These are phyloP conservation scores for Cadophora malorum DNA, from an alignment of 2,329 filamentous ascomycete genomes.

Conservation along the genomic window DNA sequence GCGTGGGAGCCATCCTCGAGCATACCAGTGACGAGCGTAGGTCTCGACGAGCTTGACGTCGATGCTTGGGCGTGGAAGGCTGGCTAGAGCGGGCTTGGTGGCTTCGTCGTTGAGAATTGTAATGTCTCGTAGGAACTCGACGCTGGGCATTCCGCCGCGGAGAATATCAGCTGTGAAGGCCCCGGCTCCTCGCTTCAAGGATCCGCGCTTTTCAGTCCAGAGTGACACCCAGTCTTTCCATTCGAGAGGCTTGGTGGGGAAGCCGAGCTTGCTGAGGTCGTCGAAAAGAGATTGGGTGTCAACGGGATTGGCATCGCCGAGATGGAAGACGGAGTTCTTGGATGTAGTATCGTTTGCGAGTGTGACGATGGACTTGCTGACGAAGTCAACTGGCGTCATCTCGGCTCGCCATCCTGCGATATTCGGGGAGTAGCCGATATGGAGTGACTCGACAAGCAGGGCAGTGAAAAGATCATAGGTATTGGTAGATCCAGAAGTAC, in stretches of 20 bases:
- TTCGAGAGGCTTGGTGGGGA: slow-evolving; percentile 67
- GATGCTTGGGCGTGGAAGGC: slow-evolving; percentile 70
- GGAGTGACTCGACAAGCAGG: slow-evolving; percentile 77
- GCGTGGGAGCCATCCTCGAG: slow-evolving; percentile 74
- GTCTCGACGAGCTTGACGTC: slow-evolving; percentile 75
- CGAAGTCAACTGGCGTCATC: slow-evolving; percentile 86
- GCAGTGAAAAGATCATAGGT: slow-evolving; percentile 80
- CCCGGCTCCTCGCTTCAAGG: slow-evolving; percentile 68
- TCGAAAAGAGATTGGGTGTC: slow-evolving; percentile 70
- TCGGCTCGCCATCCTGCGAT: slow-evolving; percentile 79
- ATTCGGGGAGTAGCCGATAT: slow-evolving; percentile 72
- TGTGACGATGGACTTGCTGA: slow-evolving; percentile 75
- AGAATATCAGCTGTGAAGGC: slow-evolving; percentile 81
- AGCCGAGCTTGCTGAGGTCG: slow-evolving; percentile 70
- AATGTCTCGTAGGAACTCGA: slow-evolving; percentile 72
- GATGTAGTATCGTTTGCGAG: slow-evolving; percentile 68
- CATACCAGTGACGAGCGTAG: slow-evolving; percentile 81
- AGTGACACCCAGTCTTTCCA: slow-evolving; percentile 78
- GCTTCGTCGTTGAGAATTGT: slow-evolving; percentile 75
- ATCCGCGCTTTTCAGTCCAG: slow-evolving; percentile 74
- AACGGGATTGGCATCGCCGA: slow-evolving; percentile 75
- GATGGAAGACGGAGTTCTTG: slow-evolving; percentile 72
- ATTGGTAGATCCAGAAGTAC: slow-evolving; percentile 75
- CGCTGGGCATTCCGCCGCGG: slow-evolving; percentile 79
- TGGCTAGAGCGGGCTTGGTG: slow-evolving; percentile 64